Percentiles rank a stretch among this genome's conserved stretches.
Conservation (phyloP, 2,329 filamentous ascomycete genomes). For the Meredithiella fracta region DNA sequence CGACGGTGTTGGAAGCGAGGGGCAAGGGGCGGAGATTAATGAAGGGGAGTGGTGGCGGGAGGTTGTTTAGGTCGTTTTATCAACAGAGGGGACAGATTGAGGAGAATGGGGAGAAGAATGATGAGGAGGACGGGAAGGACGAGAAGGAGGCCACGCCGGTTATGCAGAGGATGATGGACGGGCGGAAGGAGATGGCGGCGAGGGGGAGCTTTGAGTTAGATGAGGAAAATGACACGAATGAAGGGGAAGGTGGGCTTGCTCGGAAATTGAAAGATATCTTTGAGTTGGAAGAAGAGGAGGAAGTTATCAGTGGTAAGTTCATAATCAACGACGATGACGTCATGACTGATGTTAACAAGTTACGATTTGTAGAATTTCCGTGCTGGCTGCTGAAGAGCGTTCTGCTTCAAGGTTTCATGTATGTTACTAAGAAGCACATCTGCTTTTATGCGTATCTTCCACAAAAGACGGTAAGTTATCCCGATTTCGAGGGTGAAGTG, state of each 20-base stretch:
- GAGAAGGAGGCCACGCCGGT: constrained; percentile 39
- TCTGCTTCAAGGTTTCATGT: constrained; percentile 84
- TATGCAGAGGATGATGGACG: constrained; percentile 64
- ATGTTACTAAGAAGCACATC: constrained; percentile 81
- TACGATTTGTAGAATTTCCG: constrained; percentile 51
- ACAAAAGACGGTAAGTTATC: constrained; percentile 57
- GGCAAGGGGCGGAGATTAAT: too few species aligned
- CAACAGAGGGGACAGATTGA: not conserved
- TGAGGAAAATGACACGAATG: constrained; percentile 20
- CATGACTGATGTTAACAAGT: constrained; percentile 13
- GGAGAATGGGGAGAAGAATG: not conserved
- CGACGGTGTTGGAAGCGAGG: too few species aligned
- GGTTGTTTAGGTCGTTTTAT: too few species aligned
- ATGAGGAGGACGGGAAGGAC: not conserved
- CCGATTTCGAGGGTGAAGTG: not conserved
- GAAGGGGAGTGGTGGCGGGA: too few species aligned
- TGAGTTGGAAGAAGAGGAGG: constrained; percentile 63
- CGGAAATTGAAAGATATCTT: constrained; percentile 70
- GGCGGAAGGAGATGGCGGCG: constrained; percentile 45
- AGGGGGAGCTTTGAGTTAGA: constrained; percentile 42
- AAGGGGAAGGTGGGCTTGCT: constrained; percentile 32
- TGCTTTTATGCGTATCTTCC: constrained; percentile 97
- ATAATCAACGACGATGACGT: not conserved
- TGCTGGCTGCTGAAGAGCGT: constrained; percentile 90
- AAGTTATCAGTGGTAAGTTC: constrained; percentile 55